Conservation (phyloP, 1,139 yeast genomes). For the Geotrichum fermentans region DNA sequence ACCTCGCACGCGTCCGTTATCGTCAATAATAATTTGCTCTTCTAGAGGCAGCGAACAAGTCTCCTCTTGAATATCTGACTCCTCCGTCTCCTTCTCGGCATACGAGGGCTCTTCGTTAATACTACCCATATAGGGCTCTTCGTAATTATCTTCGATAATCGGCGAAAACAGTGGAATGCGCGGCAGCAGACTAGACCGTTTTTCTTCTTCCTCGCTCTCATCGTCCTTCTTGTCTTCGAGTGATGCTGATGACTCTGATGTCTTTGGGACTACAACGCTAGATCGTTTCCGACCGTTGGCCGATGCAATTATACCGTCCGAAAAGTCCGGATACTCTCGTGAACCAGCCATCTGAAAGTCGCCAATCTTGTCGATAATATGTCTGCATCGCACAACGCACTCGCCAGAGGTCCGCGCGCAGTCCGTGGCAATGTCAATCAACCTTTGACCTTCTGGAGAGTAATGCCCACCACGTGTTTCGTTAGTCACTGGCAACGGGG, state of each 20-base stretch:
- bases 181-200: not conserved
- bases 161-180: conserved; percentile 4
- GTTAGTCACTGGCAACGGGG: not conserved
- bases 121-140: no score
- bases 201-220: not conserved
- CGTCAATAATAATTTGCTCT: conserved; percentile 41
- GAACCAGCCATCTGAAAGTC: conserved; percentile 65
- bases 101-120: no score
- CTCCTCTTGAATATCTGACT: conserved; percentile 3
- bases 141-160: not conserved
- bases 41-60: conserved; percentile 21
- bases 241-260: no score
- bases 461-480: not conserved
- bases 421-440: conserved; percentile 31
- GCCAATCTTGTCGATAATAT: conserved; percentile 54
- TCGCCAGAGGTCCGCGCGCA: conserved; percentile 38
- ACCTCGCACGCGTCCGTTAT: conserved; percentile 57
- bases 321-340: conserved; percentile 72
- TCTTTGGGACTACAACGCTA: conserved; percentile 6
- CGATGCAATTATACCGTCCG: conserved; percentile 50
- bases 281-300: conserved; percentile 10
- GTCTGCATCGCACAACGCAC: conserved; percentile 44
- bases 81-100: no score
- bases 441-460: conserved; percentile 14
- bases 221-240: not conserved